These are phyloP conservation scores for Euclidium syriacum DNA, from an alignment of 345 rosid species.

Conservation along the genomic window DNA sequence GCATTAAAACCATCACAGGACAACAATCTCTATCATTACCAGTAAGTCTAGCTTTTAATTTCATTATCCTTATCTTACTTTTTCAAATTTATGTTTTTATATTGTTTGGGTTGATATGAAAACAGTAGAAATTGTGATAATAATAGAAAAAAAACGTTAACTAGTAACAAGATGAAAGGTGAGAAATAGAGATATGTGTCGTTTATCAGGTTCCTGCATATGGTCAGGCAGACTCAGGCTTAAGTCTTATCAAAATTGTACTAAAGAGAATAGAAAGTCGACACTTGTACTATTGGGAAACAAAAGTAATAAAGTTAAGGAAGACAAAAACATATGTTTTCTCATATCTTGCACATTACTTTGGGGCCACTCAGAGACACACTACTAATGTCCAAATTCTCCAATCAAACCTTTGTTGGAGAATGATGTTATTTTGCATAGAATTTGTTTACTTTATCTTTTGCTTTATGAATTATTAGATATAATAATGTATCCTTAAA, in stretches of 20 bases:
- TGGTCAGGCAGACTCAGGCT: constrained; percentile 22
- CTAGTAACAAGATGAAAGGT: not conserved
- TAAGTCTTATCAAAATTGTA: constrained; percentile 21
- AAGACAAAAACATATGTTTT: not conserved
- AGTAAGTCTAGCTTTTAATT: constrained; percentile 26
- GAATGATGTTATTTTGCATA: not conserved
- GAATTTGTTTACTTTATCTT: not conserved
- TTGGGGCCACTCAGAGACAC: constrained; percentile 9
- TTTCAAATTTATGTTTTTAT: not conserved
- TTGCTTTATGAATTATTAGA: not conserved
- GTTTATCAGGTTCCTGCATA: not conserved
- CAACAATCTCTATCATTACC: constrained; percentile 48
- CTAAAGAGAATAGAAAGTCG: not conserved
- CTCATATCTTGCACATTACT: not conserved
- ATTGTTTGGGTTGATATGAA: not conserved
- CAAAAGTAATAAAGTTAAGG: constrained; percentile 10
- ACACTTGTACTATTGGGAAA: constrained; percentile 10
- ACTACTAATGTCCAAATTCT: not conserved
- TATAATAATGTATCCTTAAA: not conserved
- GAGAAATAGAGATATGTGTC: not conserved
- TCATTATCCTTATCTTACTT: not conserved
- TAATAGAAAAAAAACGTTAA: not conserved
- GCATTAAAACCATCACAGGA: constrained; percentile 51
- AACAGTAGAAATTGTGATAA: not conserved
- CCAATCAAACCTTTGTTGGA: constrained; percentile 17